Evolutionary conservation across 345 rosid genomes (phyloP), one percentile per base, ranked within the genome.

Genomic region (Orychophragmus violaceus): DNA sequence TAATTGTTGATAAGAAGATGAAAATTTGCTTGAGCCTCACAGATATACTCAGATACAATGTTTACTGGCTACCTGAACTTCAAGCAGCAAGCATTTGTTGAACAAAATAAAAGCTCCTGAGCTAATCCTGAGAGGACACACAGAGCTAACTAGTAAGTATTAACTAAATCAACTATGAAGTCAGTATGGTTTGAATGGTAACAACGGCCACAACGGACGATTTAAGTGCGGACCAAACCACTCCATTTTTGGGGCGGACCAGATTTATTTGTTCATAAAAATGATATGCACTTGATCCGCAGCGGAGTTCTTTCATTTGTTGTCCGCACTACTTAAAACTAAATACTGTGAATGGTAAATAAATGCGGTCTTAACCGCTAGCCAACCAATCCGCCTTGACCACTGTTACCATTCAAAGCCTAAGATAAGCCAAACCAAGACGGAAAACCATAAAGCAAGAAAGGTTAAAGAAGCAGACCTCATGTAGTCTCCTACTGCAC

Each of bases 401-500:
- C n/a, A n/a, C n/a, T n/a, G n/a, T n/a, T n/a, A n/a, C n/a, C n/a
- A n/a, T n/a, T n/a, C n/a, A n/a, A n/a, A n/a, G n/a, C n/a, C n/a
- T 50, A 50, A 24, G 55, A 50, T 10, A 50, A 50, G 8, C 54
- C 8, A 48, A 46, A 7, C 41, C 18, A 58, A 59, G 66, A 18
- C 9, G 48, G 22, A 18, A 13, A 51, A 45, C 45, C 21, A 19
- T 13, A 37, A 37, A 8, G 49, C 14, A 54, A 29, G 50, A n/a
- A 11, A 49, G 42, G 37, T 23, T 23, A 41, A 52, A 54, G 45
- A 2, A 51, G 11, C 74, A 27, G 67, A 87, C 91, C 82, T 66
- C 57, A 73, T 82, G 74, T 85, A 84, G 65, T 83, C 84, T 51
- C 88, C 95, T 59, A 70, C 60, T 62, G 90, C 88, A 70, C 97